Evolutionary conservation across 2,329 filamentous ascomycete species (phyloP).

Genomic region (Alternaria infectoria): DNA sequence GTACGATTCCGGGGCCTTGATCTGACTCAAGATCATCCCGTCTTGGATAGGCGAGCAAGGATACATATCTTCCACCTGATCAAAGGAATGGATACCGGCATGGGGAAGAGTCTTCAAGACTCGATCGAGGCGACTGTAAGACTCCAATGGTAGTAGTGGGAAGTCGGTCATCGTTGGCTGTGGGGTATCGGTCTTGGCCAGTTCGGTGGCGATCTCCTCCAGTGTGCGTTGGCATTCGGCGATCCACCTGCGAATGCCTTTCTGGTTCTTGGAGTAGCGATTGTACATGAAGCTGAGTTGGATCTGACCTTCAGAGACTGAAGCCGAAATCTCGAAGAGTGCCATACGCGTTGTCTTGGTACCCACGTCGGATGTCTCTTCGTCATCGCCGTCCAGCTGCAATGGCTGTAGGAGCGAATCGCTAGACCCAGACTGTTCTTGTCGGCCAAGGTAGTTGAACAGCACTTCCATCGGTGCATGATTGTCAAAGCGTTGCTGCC

Average conservation of each 20-base stretch:
- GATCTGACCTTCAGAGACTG: slow-evolving; percentile 28
- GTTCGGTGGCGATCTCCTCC: slow-evolving; percentile 34
- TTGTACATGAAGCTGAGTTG: slow-evolving; percentile 45
- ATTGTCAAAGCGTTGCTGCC: slow-evolving; percentile 35
- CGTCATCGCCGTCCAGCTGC: slow-evolving; percentile 34
- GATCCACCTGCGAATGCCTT: slow-evolving; percentile 43
- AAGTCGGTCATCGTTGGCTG: slow-evolving; percentile 43
- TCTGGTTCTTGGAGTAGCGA: slow-evolving; percentile 39
- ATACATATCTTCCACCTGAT: slow-evolving; percentile 42
- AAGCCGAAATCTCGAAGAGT: slow-evolving; percentile 43
- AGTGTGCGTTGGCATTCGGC: slow-evolving; percentile 41
- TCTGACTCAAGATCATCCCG: slow-evolving; percentile 43
- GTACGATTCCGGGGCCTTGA: slow-evolving; percentile 39
- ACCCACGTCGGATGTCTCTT: slow-evolving; percentile 36
- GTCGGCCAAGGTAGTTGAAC: slow-evolving; percentile 62
- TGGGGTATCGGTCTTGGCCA: slow-evolving; percentile 28
- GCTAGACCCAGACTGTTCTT: slow-evolving; percentile 55
- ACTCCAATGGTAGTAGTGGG: slow-evolving; percentile 39
- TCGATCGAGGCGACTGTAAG: slow-evolving; percentile 38
- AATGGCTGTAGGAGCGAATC: slow-evolving; percentile 55
- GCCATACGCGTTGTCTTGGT: slow-evolving; percentile 33
- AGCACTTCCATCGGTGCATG: slow-evolving; percentile 64
- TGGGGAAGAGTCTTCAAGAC: slow-evolving; percentile 35
- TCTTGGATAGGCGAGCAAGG: slow-evolving; percentile 43
- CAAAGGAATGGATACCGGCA: slow-evolving; percentile 27